Base-by-base conservation (phyloP, 768 basidiomycete genomes). In the Trametes maxima region DNA sequence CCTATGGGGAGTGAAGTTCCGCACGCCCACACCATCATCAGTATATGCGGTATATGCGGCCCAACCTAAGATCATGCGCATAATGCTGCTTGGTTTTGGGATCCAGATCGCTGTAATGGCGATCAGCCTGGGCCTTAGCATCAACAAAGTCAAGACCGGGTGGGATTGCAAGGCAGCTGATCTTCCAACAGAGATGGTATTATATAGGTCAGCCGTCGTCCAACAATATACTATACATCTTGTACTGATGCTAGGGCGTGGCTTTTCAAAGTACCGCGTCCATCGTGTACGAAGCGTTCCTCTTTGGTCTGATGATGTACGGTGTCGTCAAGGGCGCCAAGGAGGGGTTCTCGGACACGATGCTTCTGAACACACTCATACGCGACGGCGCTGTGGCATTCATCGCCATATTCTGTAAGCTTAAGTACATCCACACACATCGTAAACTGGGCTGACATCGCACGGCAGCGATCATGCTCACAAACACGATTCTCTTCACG, bases 341-440 rank as follows among this genome's bases (percentile, higher is more conserved):
- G 40, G 51, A 57, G 11, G 69, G 69, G 21, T 70, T 66, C 65
- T 64, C 64, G 17, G 58, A 59, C 45, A 68, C 67, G 2, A 62
- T 62, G 39, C 58, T 72, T 24, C 28, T 71, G 11, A 39, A 53
- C 25, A 62, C 66, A 37, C 63, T 72, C 52, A 57, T 70, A 13
- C 68, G 68, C 21, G 71, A 71, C 46, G 67, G 71, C 6, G 66
- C 69, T 36, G 66, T 68, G 59, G 70, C 70, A 0, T 72, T 70
- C 47, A 42, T 62, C 5, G 66, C 68, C 21, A 59, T 72, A n/a
- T 71, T 70, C 46, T 33, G 71, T 72, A 25, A n/a, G 68, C 46
- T 5, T 24, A 7, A 14, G 14, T 25, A 8, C 11, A 33, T 6
- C 8, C 14, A 5, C 13, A 21, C 16, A 16, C 22, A 8, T 11